Percentiles rank a stretch among this genome's conserved stretches.
Evolutionary conservation across 192 early-diverging fungal species (phyloP).

Genomic region (Entomortierella parvispora): DNA sequence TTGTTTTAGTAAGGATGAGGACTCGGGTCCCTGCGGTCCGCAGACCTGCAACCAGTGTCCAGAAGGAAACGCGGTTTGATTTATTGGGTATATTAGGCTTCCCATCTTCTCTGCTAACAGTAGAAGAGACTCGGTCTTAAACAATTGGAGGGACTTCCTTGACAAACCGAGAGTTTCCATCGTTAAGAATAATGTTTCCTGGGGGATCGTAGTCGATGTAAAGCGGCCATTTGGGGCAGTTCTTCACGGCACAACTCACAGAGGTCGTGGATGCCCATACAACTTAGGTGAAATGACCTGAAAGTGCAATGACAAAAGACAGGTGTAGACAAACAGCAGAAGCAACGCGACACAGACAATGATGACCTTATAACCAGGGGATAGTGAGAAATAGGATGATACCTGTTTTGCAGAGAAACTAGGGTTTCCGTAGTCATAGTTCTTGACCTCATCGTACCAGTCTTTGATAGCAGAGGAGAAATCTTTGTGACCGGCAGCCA

Average conservation of each 20-base stretch:
- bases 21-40: too few relatives aligned
- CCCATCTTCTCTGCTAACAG: neutral
- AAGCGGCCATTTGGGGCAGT: conserved; percentile 1
- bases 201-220: conserved; percentile 21
- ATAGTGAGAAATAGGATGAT: neutral
- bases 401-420: conserved; percentile 9
- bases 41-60: too few relatives aligned
- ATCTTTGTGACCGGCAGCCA: conserved; percentile 42
- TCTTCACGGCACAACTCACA: conserved; percentile 40
- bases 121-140: too few relatives aligned
- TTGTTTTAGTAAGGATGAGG: too few relatives aligned
- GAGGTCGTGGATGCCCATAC: conserved; percentile 43
- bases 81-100: neutral
- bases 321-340: too few relatives aligned
- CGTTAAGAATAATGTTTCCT: conserved; percentile 12
- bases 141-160: neutral
- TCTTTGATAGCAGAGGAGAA: conserved; percentile 16
- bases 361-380: neutral
- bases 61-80: too few relatives aligned
- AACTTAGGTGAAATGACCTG: conserved; percentile 19
- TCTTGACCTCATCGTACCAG: conserved; percentile 50
- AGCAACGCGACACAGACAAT: too few relatives aligned
- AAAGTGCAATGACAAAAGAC: too few relatives aligned
- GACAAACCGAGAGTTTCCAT: neutral
- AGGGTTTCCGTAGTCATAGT: conserved; percentile 43